These are phyloP conservation scores for Populus hybrid DNA, from an alignment of 441 rosid species.

Conservation along the genomic window DNA sequence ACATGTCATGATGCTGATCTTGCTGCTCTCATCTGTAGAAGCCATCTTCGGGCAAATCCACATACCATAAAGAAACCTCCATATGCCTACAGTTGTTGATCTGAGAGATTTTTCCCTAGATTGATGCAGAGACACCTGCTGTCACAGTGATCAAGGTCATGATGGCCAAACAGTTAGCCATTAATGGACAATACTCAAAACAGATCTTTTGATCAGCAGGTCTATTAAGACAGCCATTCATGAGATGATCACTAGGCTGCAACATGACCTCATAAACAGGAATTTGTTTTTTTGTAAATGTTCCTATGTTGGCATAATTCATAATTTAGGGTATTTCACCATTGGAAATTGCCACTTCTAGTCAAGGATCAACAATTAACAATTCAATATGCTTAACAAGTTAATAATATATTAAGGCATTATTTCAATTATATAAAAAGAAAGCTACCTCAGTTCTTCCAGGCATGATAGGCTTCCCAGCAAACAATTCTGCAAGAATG, in stretches of 20 bases:
- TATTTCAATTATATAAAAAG: background rate
- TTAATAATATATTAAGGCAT: background rate
- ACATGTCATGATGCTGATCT: background rate
- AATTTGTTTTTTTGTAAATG: background rate
- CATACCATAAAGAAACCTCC: background rate
- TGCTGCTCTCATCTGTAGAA: background rate
- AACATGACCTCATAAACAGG: background rate
- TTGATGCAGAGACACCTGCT: background rate
- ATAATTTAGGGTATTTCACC: background rate
- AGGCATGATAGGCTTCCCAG: conserved; percentile 86
- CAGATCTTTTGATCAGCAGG: background rate
- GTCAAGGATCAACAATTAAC: background rate
- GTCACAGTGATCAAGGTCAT: background rate
- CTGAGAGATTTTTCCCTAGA: background rate
- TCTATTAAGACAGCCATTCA: background rate
- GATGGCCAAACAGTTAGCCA: background rate
- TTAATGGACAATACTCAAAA: background rate
- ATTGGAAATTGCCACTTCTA: background rate
- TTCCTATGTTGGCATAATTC: background rate
- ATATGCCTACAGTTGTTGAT: background rate
- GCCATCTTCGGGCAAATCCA: background rate
- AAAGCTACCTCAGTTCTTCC: conserved; percentile 86
- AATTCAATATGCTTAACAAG: background rate
- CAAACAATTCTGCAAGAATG: conserved; percentile 81
- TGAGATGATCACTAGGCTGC: background rate